Conservation (phyloP, 768 basidiomycete species). For the Hirschioporus abietinus region DNA sequence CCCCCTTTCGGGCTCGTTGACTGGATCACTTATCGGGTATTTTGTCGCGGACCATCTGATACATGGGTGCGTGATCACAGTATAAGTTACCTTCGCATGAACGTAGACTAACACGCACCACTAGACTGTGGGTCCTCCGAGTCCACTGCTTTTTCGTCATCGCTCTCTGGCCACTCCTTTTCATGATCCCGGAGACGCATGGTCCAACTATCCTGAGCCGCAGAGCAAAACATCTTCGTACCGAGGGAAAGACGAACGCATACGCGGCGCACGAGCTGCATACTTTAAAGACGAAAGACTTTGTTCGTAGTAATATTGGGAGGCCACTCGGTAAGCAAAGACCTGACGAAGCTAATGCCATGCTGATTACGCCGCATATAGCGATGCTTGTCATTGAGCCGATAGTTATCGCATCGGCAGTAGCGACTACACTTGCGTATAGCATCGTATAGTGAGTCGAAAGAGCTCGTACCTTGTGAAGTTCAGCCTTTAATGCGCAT, state of each 20-base stretch:
- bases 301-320: constrained; percentile 13
- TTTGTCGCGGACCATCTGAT: constrained; percentile 16
- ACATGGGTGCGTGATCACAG: constrained; percentile 8
- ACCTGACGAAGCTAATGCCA: no score
- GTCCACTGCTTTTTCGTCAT: constrained; percentile 16
- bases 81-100: neutral
- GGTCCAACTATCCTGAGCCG: constrained; percentile 16
- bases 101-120: neutral
- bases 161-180: constrained; percentile 15
- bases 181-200: constrained; percentile 17
- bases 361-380: neutral
- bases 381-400: constrained; percentile 18
- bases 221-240: constrained; percentile 14
- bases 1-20: constrained; percentile 15
- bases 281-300: constrained; percentile 9
- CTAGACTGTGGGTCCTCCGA: constrained; percentile 19
- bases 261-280: constrained; percentile 17
- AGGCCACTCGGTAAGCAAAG: constrained; percentile 15
- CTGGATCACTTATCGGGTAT: constrained; percentile 18
- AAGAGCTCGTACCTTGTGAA: no score
- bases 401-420: constrained; percentile 16
- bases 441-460: constrained; percentile 20
- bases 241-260: constrained; percentile 11
- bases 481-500: neutral
- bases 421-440: constrained; percentile 19